phyloP scores from a whole-genome alignment of 1,139 yeast genomes.

The Diutina rugosa region DNA sequence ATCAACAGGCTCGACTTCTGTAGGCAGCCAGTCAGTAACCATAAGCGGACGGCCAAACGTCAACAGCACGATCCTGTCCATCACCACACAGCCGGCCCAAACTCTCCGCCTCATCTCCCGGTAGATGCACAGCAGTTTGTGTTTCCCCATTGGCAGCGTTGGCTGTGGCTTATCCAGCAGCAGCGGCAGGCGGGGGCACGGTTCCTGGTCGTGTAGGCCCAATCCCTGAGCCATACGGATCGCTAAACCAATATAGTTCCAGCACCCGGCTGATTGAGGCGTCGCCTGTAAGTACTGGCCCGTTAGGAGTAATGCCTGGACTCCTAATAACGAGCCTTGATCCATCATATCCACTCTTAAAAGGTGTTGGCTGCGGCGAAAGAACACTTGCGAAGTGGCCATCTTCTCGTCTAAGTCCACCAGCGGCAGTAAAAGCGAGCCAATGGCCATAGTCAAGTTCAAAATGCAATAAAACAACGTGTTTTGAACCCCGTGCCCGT shows the following conservation, averaged over 20 bases:
- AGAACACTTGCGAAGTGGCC: background rate
- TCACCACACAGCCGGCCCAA: background rate
- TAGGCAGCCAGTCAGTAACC: background rate
- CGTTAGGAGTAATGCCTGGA: background rate
- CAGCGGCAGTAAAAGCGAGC: background rate
- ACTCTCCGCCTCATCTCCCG: background rate
- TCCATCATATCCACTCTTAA: background rate
- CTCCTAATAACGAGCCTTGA: background rate
- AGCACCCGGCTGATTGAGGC: background rate
- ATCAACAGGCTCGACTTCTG: background rate
- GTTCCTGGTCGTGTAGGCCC: background rate
- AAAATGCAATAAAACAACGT: background rate
- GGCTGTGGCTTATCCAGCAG: too few species aligned
- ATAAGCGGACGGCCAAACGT: background rate
- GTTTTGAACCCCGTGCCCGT: background rate
- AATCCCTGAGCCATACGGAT: constrained; percentile 1
- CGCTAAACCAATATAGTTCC: background rate
- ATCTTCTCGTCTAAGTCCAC: background rate
- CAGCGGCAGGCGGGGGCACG: background rate
- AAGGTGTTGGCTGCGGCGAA: background rate
- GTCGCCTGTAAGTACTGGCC: background rate
- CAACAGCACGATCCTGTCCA: background rate
- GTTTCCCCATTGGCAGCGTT: background rate
- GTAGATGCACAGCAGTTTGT: background rate
- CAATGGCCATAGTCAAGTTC: background rate